Conservation (phyloP, 257 asterid genomes). For the Solanum ossicruentum region DNA sequence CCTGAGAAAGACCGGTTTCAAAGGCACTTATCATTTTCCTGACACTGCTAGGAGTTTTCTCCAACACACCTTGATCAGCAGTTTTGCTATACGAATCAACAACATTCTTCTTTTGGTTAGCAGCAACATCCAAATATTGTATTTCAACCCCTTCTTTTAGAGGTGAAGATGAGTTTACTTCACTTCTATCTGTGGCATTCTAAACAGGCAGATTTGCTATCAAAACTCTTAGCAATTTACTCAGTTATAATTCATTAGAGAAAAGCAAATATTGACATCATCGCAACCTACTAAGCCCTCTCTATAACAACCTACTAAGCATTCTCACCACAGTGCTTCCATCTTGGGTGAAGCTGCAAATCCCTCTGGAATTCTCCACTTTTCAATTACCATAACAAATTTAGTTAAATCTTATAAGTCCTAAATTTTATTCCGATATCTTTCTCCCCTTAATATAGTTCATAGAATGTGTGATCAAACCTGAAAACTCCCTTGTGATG, state of each 20-base stretch:
- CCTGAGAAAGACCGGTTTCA: constrained; percentile 53
- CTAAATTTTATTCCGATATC: background rate
- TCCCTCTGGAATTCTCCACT: background rate
- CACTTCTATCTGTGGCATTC: constrained; percentile 51
- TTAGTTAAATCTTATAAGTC: background rate
- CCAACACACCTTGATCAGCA: constrained; percentile 13
- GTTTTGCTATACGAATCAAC: constrained; percentile 15
- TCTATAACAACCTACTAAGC: background rate
- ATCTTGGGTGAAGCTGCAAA: background rate
- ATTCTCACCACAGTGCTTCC: background rate
- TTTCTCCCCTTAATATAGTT: background rate
- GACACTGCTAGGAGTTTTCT: constrained; percentile 50
- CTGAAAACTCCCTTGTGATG: constrained; percentile 24
- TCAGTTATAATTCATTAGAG: background rate
- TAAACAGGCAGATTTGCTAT: constrained; percentile 43
- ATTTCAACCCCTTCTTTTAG: constrained; percentile 4
- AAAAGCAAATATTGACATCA: background rate
- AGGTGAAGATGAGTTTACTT: constrained; percentile 27
- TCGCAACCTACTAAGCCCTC: background rate
- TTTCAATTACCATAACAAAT: background rate
- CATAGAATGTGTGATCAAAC: constrained; percentile 30
- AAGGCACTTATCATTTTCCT: constrained; percentile 76
- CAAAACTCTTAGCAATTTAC: constrained; percentile 12
- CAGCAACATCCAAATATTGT: constrained; percentile 8
- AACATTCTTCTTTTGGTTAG: constrained; percentile 3